Evolutionary conservation across 352 stramenopile genomes (phyloP), one percentile per base, ranked within the genome.

Genomic region (Globisporangium orthogonon): DNA sequence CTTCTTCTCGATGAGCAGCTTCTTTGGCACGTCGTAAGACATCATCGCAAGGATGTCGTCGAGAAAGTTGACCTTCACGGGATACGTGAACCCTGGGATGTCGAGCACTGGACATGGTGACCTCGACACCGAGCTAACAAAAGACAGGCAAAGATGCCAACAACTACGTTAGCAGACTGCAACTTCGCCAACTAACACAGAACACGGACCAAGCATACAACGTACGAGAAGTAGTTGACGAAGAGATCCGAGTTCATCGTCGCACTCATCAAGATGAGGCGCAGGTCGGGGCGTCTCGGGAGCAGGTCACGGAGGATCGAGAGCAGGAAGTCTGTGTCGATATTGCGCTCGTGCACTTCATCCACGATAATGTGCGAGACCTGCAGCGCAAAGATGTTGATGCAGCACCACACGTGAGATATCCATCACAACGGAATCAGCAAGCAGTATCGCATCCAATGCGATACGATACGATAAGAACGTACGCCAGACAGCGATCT

Each of bases 341-440:
- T 80, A 56, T 97, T 96, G 37, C 97, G 80, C 63, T 99, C 97
- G 67, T 99, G 96, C 23, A 99, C 96, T 73, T 99, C 97, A 73
- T 99, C 97, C n/a, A 99, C 89, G 50, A 99, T 90, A 55, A 99
- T 86, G 66, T 99, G 97, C 15, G 94, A 97, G 17, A 99, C 71
- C 71, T 80, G 15, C 17, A 47, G 30, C 7, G 41, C 3, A 56
- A 11, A 9, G 41, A 10, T 23, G 23, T 23, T 23, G 23, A 23
- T 23, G 23, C 23, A 23, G 23, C 23, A 23, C 23, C 23, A 23
- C 23, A 23, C 23, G 23, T 23, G 23, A 23, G 23, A 23, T 23
- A 23, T 23, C 23, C 23, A 23, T 23, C 23, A 23, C 23, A 23
- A 23, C 23, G 23, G 23, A 23, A 23, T 23, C 23, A 31, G 7